A percentile compares a stretch with the other conserved stretches of the same genome.
These are phyloP conservation scores for Cyclotella distinguenda DNA, from an alignment of 108 stramenopile genomes.

Conservation along the genomic window DNA sequence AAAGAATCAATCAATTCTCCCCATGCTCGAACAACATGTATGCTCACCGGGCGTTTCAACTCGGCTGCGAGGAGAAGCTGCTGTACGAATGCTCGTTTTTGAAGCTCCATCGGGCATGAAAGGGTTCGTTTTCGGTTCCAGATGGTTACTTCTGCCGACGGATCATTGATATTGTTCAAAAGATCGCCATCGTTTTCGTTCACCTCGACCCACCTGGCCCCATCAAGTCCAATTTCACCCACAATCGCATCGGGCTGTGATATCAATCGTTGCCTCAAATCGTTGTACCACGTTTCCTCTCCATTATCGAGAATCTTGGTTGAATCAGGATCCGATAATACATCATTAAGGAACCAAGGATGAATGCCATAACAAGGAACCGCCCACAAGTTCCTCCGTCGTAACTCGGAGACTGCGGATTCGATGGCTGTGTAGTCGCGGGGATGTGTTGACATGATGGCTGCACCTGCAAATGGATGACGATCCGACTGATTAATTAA, in stretches of 20 bases:
- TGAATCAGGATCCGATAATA: slow-evolving; percentile 29
- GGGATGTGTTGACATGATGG: slow-evolving; percentile 88
- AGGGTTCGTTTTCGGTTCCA: slow-evolving; percentile 56
- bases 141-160: slow-evolving; percentile 35
- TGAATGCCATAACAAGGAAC: slow-evolving; percentile 84
- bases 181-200: background rate
- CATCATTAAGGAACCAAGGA: slow-evolving; percentile 84
- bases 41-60: slow-evolving; percentile 69
- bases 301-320: slow-evolving; percentile 14
- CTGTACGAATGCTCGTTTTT: slow-evolving; percentile 60
- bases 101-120: slow-evolving; percentile 58
- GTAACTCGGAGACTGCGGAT: slow-evolving; percentile 1
- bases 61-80: slow-evolving; percentile 69
- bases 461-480: slow-evolving; percentile 60
- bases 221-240: slow-evolving; percentile 88
- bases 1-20: slow-evolving; percentile 62
- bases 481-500: background rate
- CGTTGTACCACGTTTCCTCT: slow-evolving; percentile 45
- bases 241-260: slow-evolving; percentile 60
- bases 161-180: too few relatives aligned
- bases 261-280: slow-evolving; percentile 45
- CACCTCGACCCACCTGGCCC: slow-evolving; percentile 49
- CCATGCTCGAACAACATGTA: slow-evolving; percentile 80
- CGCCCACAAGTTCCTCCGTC: slow-evolving; percentile 9
- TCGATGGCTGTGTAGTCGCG: slow-evolving; percentile 63